Evolutionary conservation across 352 stramenopile species (phyloP), one percentile per base, ranked within the genome.

Genomic region (Phytophthora sojae): DNA sequence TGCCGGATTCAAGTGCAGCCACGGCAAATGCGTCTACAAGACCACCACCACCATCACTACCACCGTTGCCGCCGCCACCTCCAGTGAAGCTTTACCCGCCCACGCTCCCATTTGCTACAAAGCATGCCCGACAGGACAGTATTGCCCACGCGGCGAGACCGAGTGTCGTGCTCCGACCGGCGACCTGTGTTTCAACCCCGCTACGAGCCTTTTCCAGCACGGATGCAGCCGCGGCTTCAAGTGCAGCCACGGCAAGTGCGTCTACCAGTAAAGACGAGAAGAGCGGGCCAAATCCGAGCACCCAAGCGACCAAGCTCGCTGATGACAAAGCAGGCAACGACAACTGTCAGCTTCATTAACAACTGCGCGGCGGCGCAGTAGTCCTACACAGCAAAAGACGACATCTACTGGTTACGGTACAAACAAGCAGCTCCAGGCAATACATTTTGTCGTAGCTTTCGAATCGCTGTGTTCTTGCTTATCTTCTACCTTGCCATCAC

Each of bases 11-110:
- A 71, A 64, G 61, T 80, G 73, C 57, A 53, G n/a, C 25, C 70
- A 75, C 53, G 59, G 63, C 64, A 75, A 77, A 58, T 80, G 73
- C 49, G 54, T 69, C n/a, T 75, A 73, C 64, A 70, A 63, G 7
- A 73, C 71, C 67, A 52, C 44, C 19, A 14, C 32, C 32, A 14
- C 32, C 32, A 14, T 14, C 42, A 17, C 42, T 4, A 0, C 14
- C 17, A n/a, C 42, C 11, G 11, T 30, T 30, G 32, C 9, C 32
- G 32, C 32, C 32, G 32, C 14, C 15, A 6, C 42, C 14, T 1
- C 42, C 21, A n/a, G 14, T 3, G 11, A n/a, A 21, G 21, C 42
- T n/a, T 49, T 15, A 9, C 42, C 42, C 6, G 42, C 47, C 19
- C 2, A 54, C 9, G 47, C 9, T 17, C 7, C 29, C 26, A 59